Conservation (phyloP, 768 basidiomycete genomes). For the Tylopilus plumbeoviolaceoides region DNA sequence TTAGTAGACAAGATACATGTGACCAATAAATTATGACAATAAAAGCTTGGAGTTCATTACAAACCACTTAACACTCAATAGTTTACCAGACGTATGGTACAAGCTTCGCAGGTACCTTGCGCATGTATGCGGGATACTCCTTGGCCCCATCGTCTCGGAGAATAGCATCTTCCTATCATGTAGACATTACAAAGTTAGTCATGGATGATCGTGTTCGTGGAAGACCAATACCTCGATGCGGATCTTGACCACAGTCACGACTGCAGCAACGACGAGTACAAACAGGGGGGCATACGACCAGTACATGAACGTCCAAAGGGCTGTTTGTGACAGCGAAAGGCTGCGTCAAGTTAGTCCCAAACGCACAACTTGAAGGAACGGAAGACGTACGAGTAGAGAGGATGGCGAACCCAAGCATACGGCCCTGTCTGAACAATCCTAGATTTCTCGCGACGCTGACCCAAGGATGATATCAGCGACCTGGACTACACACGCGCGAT, state of each 20-base stretch:
- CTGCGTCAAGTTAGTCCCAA: background rate
- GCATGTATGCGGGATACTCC: background rate
- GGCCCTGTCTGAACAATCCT: slow-evolving; percentile 13
- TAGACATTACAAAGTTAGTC: background rate
- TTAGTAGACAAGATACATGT: background rate
- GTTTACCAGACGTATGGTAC: background rate
- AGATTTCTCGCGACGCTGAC: slow-evolving; percentile 10
- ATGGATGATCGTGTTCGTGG: too few species aligned
- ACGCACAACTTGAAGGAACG: background rate
- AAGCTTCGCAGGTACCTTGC: background rate
- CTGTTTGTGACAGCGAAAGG: background rate
- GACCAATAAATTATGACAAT: background rate
- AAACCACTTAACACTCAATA: too few species aligned
- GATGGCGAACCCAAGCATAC: slow-evolving; percentile 14
- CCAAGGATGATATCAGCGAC: background rate
- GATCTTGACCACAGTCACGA: slow-evolving; percentile 1
- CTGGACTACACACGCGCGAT: background rate
- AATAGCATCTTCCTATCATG: slow-evolving; percentile 4
- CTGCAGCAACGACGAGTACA: background rate
- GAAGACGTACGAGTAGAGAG: slow-evolving; percentile 8
- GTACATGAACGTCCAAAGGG: background rate
- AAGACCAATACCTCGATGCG: slow-evolving; percentile 3
- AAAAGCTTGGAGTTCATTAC: background rate
- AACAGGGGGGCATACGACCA: slow-evolving; percentile 12
- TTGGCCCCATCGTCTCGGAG: background rate